Percentiles rank a stretch among this genome's conserved stretches.
Evolutionary conservation across 2,329 filamentous ascomycete genomes (phyloP).

Genomic region (Clarireedia paspali): DNA sequence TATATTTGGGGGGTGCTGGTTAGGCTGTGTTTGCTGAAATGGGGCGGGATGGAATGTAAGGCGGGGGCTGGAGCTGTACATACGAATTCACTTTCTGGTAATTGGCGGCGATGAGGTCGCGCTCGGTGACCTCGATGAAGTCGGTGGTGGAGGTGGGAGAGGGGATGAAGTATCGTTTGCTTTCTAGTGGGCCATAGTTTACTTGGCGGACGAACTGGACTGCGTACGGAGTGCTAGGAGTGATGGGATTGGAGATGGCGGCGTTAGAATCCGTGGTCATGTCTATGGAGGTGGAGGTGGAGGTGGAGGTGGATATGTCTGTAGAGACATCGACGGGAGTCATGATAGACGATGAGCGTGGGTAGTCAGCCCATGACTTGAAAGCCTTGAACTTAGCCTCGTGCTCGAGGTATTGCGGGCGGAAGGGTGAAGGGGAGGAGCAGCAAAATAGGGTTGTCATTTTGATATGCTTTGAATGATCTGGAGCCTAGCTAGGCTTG

Average conservation of each 20-base stretch:
- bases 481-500: too few relatives aligned
- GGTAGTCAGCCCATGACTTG: background rate
- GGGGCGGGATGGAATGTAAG: background rate
- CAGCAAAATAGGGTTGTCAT: slow-evolving; percentile 3
- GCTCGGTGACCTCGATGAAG: slow-evolving; percentile 32
- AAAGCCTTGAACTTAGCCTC: background rate
- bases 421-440: background rate
- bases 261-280: background rate
- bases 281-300: background rate
- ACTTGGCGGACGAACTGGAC: slow-evolving; percentile 38
- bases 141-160: background rate
- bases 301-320: background rate
- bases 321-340: too few relatives aligned
- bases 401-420: background rate
- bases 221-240: slow-evolving; percentile 15
- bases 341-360: background rate
- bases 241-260: background rate
- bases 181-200: slow-evolving; percentile 38
- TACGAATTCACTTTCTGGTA: slow-evolving; percentile 39
- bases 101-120: slow-evolving; percentile 34
- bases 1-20: slow-evolving; percentile 14
- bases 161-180: slow-evolving; percentile 35
- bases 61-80: slow-evolving; percentile 7
- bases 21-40: background rate
- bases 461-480: background rate